Conservation (phyloP, 2,329 filamentous ascomycete genomes). For the Mycosphaerelloides madeirae region DNA sequence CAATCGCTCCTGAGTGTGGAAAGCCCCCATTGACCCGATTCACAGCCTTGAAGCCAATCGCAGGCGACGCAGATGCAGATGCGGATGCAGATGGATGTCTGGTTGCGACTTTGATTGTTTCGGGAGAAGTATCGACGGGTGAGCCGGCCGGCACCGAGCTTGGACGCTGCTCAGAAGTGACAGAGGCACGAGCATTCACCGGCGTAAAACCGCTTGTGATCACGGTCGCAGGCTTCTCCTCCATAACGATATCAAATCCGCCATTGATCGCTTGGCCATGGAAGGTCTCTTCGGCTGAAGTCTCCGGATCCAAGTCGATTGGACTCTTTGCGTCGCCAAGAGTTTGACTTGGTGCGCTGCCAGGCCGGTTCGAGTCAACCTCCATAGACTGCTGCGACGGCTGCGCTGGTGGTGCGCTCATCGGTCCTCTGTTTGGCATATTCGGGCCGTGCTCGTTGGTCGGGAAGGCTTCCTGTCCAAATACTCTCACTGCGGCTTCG, state of each 20-base stretch:
- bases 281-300: not conserved
- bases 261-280: not conserved
- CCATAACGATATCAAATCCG: too few species aligned
- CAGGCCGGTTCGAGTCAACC: not conserved
- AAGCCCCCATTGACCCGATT: not conserved
- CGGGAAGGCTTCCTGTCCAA: constrained; percentile 22
- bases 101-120: constrained; percentile 9
- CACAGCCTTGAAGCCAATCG: too few species aligned
- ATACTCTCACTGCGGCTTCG: constrained; percentile 18
- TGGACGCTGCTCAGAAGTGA: not conserved
- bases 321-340: constrained; percentile 3
- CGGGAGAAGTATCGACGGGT: constrained; percentile 2
- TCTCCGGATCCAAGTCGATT: constrained; percentile 6
- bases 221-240: not conserved
- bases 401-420: constrained; percentile 11
- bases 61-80: constrained; percentile 3
- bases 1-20: constrained; percentile 5
- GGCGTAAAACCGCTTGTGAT: constrained; percentile 2
- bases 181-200: constrained; percentile 2
- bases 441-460: constrained; percentile 7
- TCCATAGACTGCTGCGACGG: not conserved
- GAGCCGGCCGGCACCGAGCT: not conserved
- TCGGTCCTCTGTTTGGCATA: constrained; percentile 17
- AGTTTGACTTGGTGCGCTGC: not conserved
- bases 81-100: not conserved